Evolutionary conservation across 2,329 filamentous ascomycete species (phyloP), one percentile per base, ranked within the genome.

Genomic region (Exophiala oligosperma): DNA sequence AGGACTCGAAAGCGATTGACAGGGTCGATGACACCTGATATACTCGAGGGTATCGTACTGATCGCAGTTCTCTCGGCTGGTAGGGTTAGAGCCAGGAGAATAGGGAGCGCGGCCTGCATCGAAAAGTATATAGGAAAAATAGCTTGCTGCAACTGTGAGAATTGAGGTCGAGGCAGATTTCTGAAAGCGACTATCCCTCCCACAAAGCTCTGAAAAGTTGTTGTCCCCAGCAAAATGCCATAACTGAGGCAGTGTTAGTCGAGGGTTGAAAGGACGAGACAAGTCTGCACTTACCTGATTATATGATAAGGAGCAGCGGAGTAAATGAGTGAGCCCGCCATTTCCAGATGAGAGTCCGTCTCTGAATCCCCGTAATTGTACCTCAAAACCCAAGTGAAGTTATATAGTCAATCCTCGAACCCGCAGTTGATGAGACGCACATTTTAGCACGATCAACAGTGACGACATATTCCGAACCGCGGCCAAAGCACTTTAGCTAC

Each of bases 101-200:
- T 73, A 0, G 94, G 91, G 1, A 93, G 78, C 4, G 82, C 80
- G 3, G 91, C 87, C 76, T 97, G 93, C 57, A 97, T 78, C 47
- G 84, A 80, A 73, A 97, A 97, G 80, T 96, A 99, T 68, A 91
- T 81, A 35, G 91, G 91, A 77, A 97, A 96, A 53, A 92, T 84
- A 63, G 84, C 84, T 64, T 85, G 82, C 75, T 97, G 93, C 32
- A 97, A 83, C 17, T 85, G 81, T 26, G 88, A 85, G 78, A 99
- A 97, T 71, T 91, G 85, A 0, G 90, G 84, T 26, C 91, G 85
- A 26, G 91, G 85, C 38, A 97, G 85, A 9, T 84, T 82, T 70
- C 82, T 86, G 80, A 89, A 96, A 68, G 91, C 86, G 55, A 92
- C 79, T 52, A 91, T 84, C 58, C 91, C 85, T 51, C 77, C 79